Evolutionary conservation across 805 yeast genomes (phyloP), one percentile per base, ranked within the genome.

Genomic region (Ogataea ganodermae): DNA sequence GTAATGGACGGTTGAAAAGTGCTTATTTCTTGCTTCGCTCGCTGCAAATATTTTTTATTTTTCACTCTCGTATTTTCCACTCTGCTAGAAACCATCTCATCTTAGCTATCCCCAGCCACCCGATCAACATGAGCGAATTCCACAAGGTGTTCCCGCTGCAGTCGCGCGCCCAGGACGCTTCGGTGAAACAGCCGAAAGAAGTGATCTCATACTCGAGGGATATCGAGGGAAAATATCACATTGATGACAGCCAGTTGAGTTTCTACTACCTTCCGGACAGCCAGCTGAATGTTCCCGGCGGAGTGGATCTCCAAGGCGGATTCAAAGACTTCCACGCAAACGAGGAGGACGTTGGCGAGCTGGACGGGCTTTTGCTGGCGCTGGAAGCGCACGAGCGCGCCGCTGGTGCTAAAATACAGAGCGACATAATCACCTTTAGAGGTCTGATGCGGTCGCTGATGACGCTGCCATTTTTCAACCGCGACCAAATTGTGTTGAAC

Each of bases 151-250:
- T 52, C 49, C 77, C 80, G 2, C 54, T 76, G 27, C 61, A 62
- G 42, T 69, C 79, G 9, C 69, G 86, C 48, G 78, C 89, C 0
- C 72, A 78, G 24, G 76, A 84, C 8, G 81, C 92, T 0, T 80
- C 89, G 1, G 72, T 91, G 44, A 83, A 84, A 58, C 95, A 89
- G 64, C 98, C 99, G 2, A 85, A 84, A 54, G 97, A 94, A 65
- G 55, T 92, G 2, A 73, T 79, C n/a, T 65, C 79, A 3, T 92
- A 73, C 62, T 81, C 92, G 1, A 70, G 89, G 47, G 80, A 78
- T 22, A 66, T 67, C n/a, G 78, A 81, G 4, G 49, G 52, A 20
- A 79, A 74, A 18, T 73, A 77, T 24, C 61, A 67, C 4, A 66
- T 79, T 8, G 83, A 81, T 54, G 79, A 79, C 44, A 65, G 80